Percentiles rank a stretch among this genome's conserved stretches.
Conservation (phyloP, 768 basidiomycete species). For the Podaxis sp. region DNA sequence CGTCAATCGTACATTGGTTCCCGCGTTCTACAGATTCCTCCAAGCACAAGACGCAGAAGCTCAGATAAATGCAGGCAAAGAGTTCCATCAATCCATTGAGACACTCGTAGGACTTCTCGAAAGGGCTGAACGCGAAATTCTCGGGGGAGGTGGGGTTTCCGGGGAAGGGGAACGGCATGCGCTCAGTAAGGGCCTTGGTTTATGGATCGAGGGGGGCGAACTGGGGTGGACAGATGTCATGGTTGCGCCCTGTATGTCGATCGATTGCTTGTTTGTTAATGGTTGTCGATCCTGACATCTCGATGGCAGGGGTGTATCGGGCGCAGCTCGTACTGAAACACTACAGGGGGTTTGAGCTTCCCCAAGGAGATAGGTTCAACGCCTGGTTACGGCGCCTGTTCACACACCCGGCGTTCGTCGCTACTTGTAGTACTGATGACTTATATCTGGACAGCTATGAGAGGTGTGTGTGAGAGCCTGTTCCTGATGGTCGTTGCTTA, state of each 20-base stretch:
- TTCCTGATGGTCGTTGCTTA: background rate
- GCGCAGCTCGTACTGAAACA: constrained; percentile 61
- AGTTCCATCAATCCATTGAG: constrained; percentile 53
- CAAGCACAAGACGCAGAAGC: constrained; percentile 61
- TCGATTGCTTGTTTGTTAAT: constrained; percentile 4
- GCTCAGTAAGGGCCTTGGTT: constrained; percentile 43
- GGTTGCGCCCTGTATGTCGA: constrained; percentile 63
- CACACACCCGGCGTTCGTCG: constrained; percentile 60
- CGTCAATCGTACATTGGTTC: constrained; percentile 61
- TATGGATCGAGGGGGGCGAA: constrained; percentile 57
- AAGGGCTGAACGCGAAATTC: constrained; percentile 49
- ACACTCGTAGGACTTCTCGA: constrained; percentile 55
- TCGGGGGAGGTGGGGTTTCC: constrained; percentile 34
- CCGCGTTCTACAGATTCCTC: constrained; percentile 73
- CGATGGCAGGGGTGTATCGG: constrained; percentile 60
- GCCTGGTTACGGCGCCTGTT: constrained; percentile 57
- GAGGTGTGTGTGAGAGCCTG: constrained; percentile 36
- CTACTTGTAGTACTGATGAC: constrained; percentile 66
- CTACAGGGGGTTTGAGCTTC: constrained; percentile 66
- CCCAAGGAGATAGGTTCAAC: constrained; percentile 45
- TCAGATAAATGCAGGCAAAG: constrained; percentile 52
- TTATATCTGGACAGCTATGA: constrained; percentile 75
- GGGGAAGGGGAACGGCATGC: constrained; percentile 42
- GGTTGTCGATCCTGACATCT: background rate
- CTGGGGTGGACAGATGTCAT: constrained; percentile 67